Evolutionary conservation across 176 grass and related monocot species (phyloP).

Genomic region (Carex littledalei): DNA sequence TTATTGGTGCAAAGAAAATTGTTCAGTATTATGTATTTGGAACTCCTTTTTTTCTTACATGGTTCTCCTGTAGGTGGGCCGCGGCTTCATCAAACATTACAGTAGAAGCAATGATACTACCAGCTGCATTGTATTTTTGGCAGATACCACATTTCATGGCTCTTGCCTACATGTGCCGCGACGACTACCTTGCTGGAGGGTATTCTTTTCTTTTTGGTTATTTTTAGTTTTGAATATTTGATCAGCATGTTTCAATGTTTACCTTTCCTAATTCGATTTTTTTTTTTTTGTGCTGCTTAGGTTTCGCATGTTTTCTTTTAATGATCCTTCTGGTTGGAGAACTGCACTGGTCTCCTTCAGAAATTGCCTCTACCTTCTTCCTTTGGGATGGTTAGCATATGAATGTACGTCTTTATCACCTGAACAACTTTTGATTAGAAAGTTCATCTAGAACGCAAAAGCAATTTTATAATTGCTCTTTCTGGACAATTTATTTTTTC

Average conservation of each 20-base stretch:
- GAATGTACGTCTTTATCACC: slow-evolving; percentile 53
- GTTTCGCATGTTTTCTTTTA: slow-evolving; percentile 71
- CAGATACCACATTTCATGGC: slow-evolving; percentile 99
- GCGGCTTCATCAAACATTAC: slow-evolving; percentile 80
- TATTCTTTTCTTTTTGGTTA: slow-evolving; percentile 28
- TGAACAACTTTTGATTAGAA: neutral
- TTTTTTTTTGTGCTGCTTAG: slow-evolving; percentile 14
- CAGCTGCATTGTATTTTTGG: slow-evolving; percentile 89
- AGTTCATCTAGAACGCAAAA: neutral
- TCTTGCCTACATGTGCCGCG: slow-evolving; percentile 84
- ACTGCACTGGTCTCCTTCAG: slow-evolving; percentile 86
- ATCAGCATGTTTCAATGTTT: slow-evolving; percentile 8
- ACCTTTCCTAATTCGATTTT: neutral
- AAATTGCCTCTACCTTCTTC: slow-evolving; percentile 92
- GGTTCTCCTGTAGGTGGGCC: slow-evolving; percentile 49
- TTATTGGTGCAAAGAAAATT: neutral
- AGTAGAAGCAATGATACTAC: slow-evolving; percentile 78
- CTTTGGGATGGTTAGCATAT: slow-evolving; percentile 73
- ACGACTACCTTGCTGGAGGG: slow-evolving; percentile 94
- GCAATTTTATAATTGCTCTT: neutral
- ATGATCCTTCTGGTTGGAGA: slow-evolving; percentile 71
- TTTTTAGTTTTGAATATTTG: neutral
- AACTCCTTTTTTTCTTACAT: neutral
- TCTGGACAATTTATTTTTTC: neutral
- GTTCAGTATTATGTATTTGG: neutral